These are phyloP conservation scores for Falciphora oryzae DNA, from an alignment of 2,329 filamentous ascomycete species.

Conservation along the genomic window DNA sequence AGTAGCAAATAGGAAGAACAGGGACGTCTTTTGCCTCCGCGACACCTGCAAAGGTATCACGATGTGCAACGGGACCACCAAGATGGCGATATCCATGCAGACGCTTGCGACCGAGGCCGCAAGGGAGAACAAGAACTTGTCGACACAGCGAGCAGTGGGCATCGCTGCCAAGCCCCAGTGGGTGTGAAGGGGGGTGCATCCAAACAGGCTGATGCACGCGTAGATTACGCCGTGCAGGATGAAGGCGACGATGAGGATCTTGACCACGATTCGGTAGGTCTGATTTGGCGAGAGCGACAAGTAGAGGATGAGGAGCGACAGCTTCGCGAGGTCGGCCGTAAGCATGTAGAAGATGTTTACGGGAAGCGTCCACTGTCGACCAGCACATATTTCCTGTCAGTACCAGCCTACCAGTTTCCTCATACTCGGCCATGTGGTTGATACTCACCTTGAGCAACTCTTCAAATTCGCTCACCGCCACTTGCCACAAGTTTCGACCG, in stretches of 20 bases:
- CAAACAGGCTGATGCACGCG: conserved; percentile 2
- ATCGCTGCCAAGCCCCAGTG: conserved; percentile 1
- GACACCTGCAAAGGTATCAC: too few species aligned
- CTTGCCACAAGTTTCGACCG: conserved; percentile 4
- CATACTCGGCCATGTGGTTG: too few species aligned
- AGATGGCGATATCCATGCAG: not conserved
- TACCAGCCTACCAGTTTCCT: too few species aligned
- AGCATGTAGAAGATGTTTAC: conserved; percentile 6
- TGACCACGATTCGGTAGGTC: not conserved
- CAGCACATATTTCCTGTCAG: too few species aligned
- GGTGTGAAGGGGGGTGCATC: not conserved
- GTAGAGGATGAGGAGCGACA: conserved; percentile 1
- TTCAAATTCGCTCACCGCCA: not conserved
- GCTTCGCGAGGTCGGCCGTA: not conserved
- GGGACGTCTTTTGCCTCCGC: too few species aligned
- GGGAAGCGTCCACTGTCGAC: not conserved
- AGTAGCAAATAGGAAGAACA: too few species aligned
- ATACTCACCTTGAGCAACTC: not conserved
- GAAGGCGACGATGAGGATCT: not conserved
- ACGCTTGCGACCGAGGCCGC: not conserved
- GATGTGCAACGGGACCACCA: too few species aligned
- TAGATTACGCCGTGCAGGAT: not conserved
- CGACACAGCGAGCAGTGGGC: not conserved
- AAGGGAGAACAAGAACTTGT: conserved; percentile 4
- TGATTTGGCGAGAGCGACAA: not conserved